These are phyloP conservation scores for Penicillium rolfsii DNA, from an alignment of 2,329 filamentous ascomycete species.

Conservation along the genomic window DNA sequence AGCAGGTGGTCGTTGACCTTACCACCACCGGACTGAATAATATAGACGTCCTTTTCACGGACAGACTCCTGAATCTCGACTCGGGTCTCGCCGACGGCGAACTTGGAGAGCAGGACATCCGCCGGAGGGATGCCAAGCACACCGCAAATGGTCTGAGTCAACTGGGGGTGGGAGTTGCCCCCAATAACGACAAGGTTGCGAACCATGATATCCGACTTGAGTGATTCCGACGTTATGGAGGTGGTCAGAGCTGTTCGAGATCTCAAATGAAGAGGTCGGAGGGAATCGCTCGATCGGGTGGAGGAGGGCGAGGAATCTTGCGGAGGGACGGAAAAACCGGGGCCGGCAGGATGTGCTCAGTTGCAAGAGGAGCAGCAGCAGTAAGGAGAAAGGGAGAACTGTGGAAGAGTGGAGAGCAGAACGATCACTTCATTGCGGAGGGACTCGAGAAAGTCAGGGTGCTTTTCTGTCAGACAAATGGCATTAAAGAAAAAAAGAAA, in stretches of 20 bases:
- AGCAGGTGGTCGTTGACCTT: conserved; percentile 96
- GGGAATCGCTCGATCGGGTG: conserved; percentile 22
- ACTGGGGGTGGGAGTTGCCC: conserved; percentile 86
- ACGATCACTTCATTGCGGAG: conserved; percentile 41
- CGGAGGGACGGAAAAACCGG: conserved; percentile 36
- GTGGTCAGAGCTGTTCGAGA: conserved; percentile 12
- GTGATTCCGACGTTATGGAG: conserved; percentile 10
- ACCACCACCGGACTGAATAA: conserved; percentile 90
- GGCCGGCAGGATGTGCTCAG: conserved; percentile 29
- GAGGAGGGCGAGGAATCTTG: conserved; percentile 33
- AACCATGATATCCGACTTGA: conserved; percentile 65
- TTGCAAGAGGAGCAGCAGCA: conserved; percentile 6
- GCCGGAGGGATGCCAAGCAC: conserved; percentile 85
- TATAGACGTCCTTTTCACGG: conserved; percentile 97
- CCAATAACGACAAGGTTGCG: conserved; percentile 93
- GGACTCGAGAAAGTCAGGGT: not conserved
- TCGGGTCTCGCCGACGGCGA: conserved; percentile 91
- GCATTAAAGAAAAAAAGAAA: conserved; percentile 22
- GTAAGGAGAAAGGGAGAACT: conserved; percentile 1
- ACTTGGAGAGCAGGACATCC: conserved; percentile 84
- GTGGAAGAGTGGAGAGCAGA: conserved; percentile 26
- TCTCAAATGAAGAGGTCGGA: conserved; percentile 18
- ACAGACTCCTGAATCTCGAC: conserved; percentile 97
- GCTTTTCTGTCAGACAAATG: not conserved
- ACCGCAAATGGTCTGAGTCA: conserved; percentile 84